Conservation (phyloP, 2,329 filamentous ascomycete species). For the Penicillium sp. region DNA sequence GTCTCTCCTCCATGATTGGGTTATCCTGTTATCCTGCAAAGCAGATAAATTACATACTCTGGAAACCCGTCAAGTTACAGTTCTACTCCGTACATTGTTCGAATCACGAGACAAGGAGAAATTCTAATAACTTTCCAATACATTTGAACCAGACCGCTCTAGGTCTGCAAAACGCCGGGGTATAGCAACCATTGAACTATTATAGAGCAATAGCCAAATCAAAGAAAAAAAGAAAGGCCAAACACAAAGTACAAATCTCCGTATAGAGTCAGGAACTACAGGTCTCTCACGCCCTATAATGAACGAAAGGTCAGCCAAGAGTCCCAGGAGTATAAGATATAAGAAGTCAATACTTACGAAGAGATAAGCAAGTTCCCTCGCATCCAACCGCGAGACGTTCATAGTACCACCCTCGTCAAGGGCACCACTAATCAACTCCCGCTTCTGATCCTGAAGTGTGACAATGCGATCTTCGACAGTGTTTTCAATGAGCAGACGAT, state of each 20-base stretch:
- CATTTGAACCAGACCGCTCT: neutral
- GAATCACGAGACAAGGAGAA: neutral
- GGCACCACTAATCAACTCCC: constrained; percentile 69
- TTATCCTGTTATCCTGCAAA: neutral
- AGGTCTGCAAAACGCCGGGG: constrained; percentile 7
- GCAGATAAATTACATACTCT: constrained; percentile 4
- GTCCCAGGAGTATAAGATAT: neutral
- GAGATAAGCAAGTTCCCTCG: constrained; percentile 65
- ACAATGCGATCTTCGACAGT: constrained; percentile 89
- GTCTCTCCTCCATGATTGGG: neutral
- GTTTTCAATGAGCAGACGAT: constrained; percentile 69
- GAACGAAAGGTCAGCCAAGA: constrained; percentile 8
- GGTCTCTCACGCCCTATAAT: constrained; percentile 22
- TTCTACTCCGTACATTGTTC: neutral
- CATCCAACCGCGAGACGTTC: constrained; percentile 62
- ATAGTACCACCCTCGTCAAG: constrained; percentile 70
- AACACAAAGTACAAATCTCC: neutral
- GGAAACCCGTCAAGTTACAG: neutral
- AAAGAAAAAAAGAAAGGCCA: neutral
- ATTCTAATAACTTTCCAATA: neutral
- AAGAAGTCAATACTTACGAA: constrained; percentile 49
- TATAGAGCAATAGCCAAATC: neutral
- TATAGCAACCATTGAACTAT: constrained; percentile 8
- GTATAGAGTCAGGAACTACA: neutral
- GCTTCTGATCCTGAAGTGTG: constrained; percentile 72